Base-by-base conservation (phyloP, 805 yeast genomes). In the Ogataea pini region DNA sequence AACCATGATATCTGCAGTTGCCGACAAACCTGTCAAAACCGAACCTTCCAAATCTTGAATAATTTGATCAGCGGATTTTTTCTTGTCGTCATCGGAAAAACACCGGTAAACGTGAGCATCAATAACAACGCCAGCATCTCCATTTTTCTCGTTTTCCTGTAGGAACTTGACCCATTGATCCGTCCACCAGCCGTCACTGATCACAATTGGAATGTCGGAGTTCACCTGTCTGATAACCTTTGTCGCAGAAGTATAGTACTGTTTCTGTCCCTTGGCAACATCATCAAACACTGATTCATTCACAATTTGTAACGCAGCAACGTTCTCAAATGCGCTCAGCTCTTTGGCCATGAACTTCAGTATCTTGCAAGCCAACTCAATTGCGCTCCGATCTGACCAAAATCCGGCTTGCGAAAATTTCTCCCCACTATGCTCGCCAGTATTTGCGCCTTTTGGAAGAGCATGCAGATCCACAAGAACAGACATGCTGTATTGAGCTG, bases 111-210 rank as follows among this genome's bases (percentile, higher is more conserved):
- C 77, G 62, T 94, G 99, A 12, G 85, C 73, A 67, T 94, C 99
- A 34, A 92, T 73, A 0, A 91, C 79, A 7, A 89, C 77, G 2
- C 91, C 92, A 4, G 80, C 55, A 27, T 60, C 64, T 10, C 72
- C 67, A 3, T 65, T 65, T 4, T 67, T 66, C 31, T 76, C 75
- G 28, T 69, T 61, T 42, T 75, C 76, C 36, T 59, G 52, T 7
- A 89, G 65, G 83, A 86, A 87, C 51, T 81, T 71, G 19, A 76
- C 83, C 88, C 90, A 88, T 61, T 80, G 87, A 54, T 78, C 78
- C 4, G 94, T 78, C 83, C 89, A 85, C 98, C 98, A 94, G 3
- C 96, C 96, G 63, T 92, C 98, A 1, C 96, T 88, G 29, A 92
- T 86, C 14, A 86, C 70, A 5, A 92, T 72, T 0, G 96, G 96